phyloP scores from a whole-genome alignment of 163 green algal species.

The Scenedesmus sp. region DNA sequence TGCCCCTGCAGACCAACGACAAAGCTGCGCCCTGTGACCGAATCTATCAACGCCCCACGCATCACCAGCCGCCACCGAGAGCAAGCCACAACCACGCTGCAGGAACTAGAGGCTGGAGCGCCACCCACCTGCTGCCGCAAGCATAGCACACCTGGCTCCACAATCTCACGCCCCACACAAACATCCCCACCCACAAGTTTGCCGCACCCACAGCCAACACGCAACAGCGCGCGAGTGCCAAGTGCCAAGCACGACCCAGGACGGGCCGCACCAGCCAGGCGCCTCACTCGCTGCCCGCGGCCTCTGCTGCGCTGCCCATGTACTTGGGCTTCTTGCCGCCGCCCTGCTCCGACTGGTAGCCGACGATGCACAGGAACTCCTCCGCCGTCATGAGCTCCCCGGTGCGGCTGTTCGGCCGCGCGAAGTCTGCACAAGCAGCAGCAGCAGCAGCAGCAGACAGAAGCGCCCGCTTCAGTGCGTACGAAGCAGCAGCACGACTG shows the following conservation, averaged over 20 bases:
- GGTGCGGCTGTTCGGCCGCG: slow-evolving; percentile 43
- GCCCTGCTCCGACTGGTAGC: slow-evolving; percentile 38
- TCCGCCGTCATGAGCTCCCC: slow-evolving; percentile 53
- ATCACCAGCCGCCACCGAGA: neutral
- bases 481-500: too few relatives aligned
- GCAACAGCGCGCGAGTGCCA: neutral
- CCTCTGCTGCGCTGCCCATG: slow-evolving; percentile 1
- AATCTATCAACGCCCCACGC: too few relatives aligned
- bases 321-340: slow-evolving; percentile 38
- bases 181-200: neutral
- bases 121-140: too few relatives aligned
- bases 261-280: neutral
- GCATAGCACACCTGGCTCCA: neutral
- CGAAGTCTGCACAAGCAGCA: slow-evolving; percentile 46
- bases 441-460: slow-evolving; percentile 12
- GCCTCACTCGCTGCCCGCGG: slow-evolving; percentile 11
- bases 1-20: too few relatives aligned
- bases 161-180: neutral
- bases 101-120: neutral
- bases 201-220: neutral
- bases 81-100: too few relatives aligned
- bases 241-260: neutral
- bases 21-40: too few relatives aligned
- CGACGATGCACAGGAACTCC: slow-evolving; percentile 54
- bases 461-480: too few relatives aligned